These are phyloP conservation scores for Coleophoma crateriformis DNA, from an alignment of 2,329 filamentous ascomycete genomes.

Conservation along the genomic window DNA sequence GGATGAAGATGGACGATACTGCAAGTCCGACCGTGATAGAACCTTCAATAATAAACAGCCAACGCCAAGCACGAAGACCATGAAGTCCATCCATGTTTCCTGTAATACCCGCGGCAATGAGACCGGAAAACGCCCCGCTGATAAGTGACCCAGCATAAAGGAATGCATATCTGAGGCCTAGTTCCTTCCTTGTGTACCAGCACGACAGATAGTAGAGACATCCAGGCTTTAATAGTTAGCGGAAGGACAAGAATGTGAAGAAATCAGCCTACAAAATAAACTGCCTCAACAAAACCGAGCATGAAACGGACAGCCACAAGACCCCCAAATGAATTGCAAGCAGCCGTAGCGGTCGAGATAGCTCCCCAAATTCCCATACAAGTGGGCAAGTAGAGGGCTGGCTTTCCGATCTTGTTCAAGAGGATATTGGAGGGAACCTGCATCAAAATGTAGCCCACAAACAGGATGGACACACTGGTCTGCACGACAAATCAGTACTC, in stretches of 20 bases:
- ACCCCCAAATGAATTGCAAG: slow-evolving; percentile 26
- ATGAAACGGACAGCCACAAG: slow-evolving; percentile 30
- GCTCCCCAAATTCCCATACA: slow-evolving; percentile 26
- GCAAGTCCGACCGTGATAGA: slow-evolving; percentile 33
- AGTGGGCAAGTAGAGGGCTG: slow-evolving; percentile 23
- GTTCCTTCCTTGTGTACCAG: slow-evolving; percentile 33
- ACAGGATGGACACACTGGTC: slow-evolving; percentile 37
- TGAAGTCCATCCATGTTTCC: slow-evolving; percentile 38
- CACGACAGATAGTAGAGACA: slow-evolving; percentile 31
- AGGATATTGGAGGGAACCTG: slow-evolving; percentile 28
- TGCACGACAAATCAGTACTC: slow-evolving; percentile 14
- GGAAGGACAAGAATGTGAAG: neutral
- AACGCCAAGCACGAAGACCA: slow-evolving; percentile 43
- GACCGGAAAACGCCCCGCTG: slow-evolving; percentile 40
- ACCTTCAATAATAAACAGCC: slow-evolving; percentile 42
- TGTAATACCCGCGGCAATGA: slow-evolving; percentile 41
- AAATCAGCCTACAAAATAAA: slow-evolving; percentile 9
- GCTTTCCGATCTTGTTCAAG: slow-evolving; percentile 17
- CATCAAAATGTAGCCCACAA: slow-evolving; percentile 38
- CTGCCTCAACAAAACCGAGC: slow-evolving; percentile 17
- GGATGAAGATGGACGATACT: slow-evolving; percentile 26
- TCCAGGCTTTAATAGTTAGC: slow-evolving; percentile 15
- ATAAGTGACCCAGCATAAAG: slow-evolving; percentile 31
- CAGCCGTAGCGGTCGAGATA: slow-evolving; percentile 28
- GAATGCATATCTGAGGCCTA: slow-evolving; percentile 27